Percentiles rank a stretch among this genome's conserved stretches.
These are phyloP conservation scores for Circinella umbellata DNA, from an alignment of 371 early-diverging fungal species.

Conservation along the genomic window DNA sequence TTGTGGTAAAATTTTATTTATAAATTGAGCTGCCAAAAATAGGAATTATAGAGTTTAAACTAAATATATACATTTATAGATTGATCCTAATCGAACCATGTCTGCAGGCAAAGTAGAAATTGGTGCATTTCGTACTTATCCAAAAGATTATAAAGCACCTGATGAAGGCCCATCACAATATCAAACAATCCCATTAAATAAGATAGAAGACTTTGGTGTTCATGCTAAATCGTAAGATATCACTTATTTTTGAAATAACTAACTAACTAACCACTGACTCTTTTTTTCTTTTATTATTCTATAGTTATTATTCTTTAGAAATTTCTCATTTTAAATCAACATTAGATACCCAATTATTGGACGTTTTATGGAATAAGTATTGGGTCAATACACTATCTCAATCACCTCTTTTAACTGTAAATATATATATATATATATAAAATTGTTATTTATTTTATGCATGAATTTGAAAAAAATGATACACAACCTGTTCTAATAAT, in stretches of 20 bases:
- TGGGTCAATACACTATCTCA: slow-evolving; percentile 96
- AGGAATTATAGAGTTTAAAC: no score
- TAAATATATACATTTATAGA: slow-evolving; percentile 45
- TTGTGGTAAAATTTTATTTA: no score
- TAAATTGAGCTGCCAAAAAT: no score
- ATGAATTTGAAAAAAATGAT: no score
- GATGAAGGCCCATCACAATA: slow-evolving; percentile 78
- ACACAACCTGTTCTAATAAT: no score
- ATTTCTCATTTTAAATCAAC: slow-evolving; percentile 93
- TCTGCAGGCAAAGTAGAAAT: slow-evolving; percentile 97
- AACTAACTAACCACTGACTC: neutral
- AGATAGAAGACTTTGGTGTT: slow-evolving; percentile 98
- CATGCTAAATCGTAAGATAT: slow-evolving; percentile 79
- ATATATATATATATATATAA: slow-evolving; percentile 7
- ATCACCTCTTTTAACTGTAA: slow-evolving; percentile 87
- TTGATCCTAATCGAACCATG: slow-evolving; percentile 97
- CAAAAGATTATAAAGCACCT: slow-evolving; percentile 83
- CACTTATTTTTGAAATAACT: no score
- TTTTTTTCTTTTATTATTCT: neutral
- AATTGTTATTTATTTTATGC: neutral
- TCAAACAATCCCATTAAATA: slow-evolving; percentile 88
- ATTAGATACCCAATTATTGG: slow-evolving; percentile 84
- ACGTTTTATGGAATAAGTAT: slow-evolving; percentile 95
- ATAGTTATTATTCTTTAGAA: slow-evolving; percentile 88
- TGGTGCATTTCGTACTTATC: slow-evolving; percentile 97